Evolutionary conservation across 2,329 filamentous ascomycete species (phyloP).

Genomic region (Stagonosporopsis cucurbitacearum): DNA sequence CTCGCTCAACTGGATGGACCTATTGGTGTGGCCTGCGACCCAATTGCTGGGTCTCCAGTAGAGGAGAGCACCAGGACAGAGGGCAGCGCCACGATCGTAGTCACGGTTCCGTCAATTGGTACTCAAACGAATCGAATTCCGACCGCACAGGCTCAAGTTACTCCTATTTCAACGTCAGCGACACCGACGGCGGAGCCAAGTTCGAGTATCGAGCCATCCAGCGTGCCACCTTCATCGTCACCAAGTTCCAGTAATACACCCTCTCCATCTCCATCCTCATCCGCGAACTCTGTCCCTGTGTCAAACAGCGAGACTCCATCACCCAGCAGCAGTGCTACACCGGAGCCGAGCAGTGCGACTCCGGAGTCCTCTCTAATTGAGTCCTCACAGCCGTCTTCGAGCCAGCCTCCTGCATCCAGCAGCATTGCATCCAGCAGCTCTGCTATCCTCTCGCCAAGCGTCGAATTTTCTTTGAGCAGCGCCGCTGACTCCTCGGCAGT

Average conservation of each 20-base stretch:
- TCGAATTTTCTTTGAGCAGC: conserved; percentile 14
- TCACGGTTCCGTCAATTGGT: neutral
- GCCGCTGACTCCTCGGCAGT: conserved; percentile 24
- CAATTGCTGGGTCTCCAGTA: conserved; percentile 25
- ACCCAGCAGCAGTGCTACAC: conserved; percentile 18
- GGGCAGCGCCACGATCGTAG: conserved; percentile 15
- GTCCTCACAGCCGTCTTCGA: conserved; percentile 2
- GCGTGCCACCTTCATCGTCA: neutral
- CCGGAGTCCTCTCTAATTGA: conserved; percentile 16
- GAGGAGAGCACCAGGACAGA: conserved; percentile 10
- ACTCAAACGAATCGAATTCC: conserved; percentile 10
- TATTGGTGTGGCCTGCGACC: conserved; percentile 45
- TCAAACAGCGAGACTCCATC: conserved; percentile 19
- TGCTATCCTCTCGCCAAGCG: conserved; percentile 3
- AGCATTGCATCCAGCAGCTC: neutral
- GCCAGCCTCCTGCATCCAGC: conserved; percentile 1
- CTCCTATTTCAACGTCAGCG: neutral
- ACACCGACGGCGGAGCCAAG: neutral
- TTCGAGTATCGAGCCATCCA: conserved; percentile 10
- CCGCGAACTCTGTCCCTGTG: conserved; percentile 22
- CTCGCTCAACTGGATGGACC: conserved; percentile 35
- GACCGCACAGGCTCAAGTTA: conserved; percentile 12
- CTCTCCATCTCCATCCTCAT: conserved; percentile 6
- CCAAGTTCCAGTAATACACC: conserved; percentile 8
- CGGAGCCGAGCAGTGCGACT: conserved; percentile 13